Conservation (phyloP, 495 filamentous ascomycete species). For the Hyaloscypha hepaticicola region DNA sequence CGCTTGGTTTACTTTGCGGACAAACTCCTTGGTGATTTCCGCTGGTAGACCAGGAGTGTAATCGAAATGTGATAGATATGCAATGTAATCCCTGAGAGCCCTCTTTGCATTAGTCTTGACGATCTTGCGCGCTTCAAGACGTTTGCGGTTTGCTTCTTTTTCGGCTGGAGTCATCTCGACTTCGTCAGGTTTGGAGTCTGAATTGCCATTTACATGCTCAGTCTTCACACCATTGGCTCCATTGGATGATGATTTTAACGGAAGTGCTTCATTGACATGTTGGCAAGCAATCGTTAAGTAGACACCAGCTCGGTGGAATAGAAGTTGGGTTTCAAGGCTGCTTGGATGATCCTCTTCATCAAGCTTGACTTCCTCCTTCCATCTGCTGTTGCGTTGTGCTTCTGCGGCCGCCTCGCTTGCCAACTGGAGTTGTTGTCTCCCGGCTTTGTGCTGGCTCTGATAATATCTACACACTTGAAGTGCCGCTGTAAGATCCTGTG, state of each 20-base stretch:
- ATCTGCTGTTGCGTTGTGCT: conserved; percentile 38
- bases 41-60: conserved; percentile 69
- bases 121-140: conserved; percentile 59
- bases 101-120: conserved; percentile 72
- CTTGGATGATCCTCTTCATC: conserved; percentile 70
- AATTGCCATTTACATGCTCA: conserved; percentile 21
- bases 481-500: conserved; percentile 63
- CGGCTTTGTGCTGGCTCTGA: conserved; percentile 43
- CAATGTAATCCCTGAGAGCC: conserved; percentile 66
- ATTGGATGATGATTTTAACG: conserved; percentile 17
- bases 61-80: conserved; percentile 68
- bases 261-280: conserved; percentile 55
- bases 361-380: conserved; percentile 53
- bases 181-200: conserved; percentile 4
- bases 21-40: conserved; percentile 64
- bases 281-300: conserved; percentile 69
- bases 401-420: conserved; percentile 42
- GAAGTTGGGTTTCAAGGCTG: conserved; percentile 68
- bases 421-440: conserved; percentile 46
- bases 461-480: conserved; percentile 57
- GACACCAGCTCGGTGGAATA: conserved; percentile 75
- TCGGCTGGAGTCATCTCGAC: conserved; percentile 35
- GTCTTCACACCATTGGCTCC: conserved; percentile 31
- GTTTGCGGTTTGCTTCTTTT: conserved; percentile 43
- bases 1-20: conserved; percentile 59